These are phyloP conservation scores for Exophiala xenobiotica DNA, from an alignment of 2,329 filamentous ascomycete species.

Conservation along the genomic window DNA sequence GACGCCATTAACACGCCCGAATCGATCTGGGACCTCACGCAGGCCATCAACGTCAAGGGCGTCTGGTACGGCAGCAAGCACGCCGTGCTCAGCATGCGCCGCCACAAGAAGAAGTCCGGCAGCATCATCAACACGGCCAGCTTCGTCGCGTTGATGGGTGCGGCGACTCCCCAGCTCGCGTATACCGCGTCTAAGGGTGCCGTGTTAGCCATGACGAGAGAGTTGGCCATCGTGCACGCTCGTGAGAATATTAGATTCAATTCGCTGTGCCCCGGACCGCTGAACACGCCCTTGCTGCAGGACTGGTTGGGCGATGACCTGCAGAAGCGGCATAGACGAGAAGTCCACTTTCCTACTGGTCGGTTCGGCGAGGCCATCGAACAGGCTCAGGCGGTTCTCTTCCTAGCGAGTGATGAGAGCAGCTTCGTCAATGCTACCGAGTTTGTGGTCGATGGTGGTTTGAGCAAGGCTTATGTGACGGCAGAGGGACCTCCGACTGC, in stretches of 20 bases:
- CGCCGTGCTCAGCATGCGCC: slow-evolving; percentile 76
- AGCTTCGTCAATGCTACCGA: slow-evolving; percentile 89
- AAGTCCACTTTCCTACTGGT: slow-evolving; percentile 85
- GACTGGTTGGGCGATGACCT: slow-evolving; percentile 89
- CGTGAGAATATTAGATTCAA: slow-evolving; percentile 90
- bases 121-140: slow-evolving; percentile 31
- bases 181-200: slow-evolving; percentile 95
- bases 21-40: slow-evolving; percentile 90
- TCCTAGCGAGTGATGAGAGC: slow-evolving; percentile 82
- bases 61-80: slow-evolving; percentile 98
- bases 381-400: slow-evolving; percentile 85
- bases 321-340: slow-evolving; percentile 75
- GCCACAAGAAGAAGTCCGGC: slow-evolving; percentile 76
- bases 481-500: slow-evolving; percentile 57
- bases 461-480: slow-evolving; percentile 85
- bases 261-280: slow-evolving; percentile 80
- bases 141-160: slow-evolving; percentile 31
- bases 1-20: slow-evolving; percentile 82
- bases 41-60: slow-evolving; percentile 94
- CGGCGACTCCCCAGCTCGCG: slow-evolving; percentile 47
- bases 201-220: slow-evolving; percentile 83
- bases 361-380: slow-evolving; percentile 92
- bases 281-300: slow-evolving; percentile 89
- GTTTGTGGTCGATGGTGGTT: slow-evolving; percentile 92
- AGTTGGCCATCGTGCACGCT: slow-evolving; percentile 85